Conservation (phyloP, 495 filamentous ascomycete species). For the Penicillium tannophilum region DNA sequence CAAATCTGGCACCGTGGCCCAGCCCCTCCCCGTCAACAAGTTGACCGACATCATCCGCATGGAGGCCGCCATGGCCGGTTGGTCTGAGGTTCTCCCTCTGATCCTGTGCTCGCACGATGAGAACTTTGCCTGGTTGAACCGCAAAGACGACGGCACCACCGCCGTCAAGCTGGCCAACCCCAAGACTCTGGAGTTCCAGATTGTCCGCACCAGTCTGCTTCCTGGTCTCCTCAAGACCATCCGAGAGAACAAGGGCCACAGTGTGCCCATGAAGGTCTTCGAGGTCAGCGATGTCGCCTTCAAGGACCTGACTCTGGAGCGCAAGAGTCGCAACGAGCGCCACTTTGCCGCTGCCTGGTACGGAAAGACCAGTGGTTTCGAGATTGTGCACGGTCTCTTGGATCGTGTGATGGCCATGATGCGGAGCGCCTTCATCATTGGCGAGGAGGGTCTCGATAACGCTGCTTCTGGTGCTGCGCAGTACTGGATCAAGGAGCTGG, state of each 20-base stretch:
- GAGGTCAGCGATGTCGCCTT: slow-evolving; percentile 90
- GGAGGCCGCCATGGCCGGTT: slow-evolving; percentile 92
- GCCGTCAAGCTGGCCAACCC: slow-evolving; percentile 92
- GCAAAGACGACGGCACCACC: slow-evolving; percentile 81
- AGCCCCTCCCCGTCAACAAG: slow-evolving; percentile 90
- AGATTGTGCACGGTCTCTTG: slow-evolving; percentile 90
- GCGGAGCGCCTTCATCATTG: slow-evolving; percentile 73
- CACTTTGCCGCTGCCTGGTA: slow-evolving; percentile 95
- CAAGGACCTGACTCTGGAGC: slow-evolving; percentile 77
- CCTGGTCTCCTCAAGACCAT: slow-evolving; percentile 95
- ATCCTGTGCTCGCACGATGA: slow-evolving; percentile 98
- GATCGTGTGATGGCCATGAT: slow-evolving; percentile 94
- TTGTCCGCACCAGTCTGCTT: slow-evolving; percentile 86
- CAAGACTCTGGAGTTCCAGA: slow-evolving; percentile 94
- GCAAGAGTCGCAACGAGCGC: slow-evolving; percentile 85
- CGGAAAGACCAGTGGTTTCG: slow-evolving; percentile 94
- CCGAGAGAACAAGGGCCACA: slow-evolving; percentile 89
- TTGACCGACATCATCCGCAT: slow-evolving; percentile 87
- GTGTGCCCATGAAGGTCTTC: slow-evolving; percentile 89
- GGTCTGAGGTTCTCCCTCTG: slow-evolving; percentile 93
- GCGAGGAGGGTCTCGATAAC: slow-evolving; percentile 69
- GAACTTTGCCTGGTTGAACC: slow-evolving; percentile 96
- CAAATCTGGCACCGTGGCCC: slow-evolving; percentile 80
- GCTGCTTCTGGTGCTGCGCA: slow-evolving; percentile 55
- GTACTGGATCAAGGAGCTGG: slow-evolving; percentile 92